Base-by-base conservation (phyloP, 345 rosid genomes). In the Hibiscus trionum region DNA sequence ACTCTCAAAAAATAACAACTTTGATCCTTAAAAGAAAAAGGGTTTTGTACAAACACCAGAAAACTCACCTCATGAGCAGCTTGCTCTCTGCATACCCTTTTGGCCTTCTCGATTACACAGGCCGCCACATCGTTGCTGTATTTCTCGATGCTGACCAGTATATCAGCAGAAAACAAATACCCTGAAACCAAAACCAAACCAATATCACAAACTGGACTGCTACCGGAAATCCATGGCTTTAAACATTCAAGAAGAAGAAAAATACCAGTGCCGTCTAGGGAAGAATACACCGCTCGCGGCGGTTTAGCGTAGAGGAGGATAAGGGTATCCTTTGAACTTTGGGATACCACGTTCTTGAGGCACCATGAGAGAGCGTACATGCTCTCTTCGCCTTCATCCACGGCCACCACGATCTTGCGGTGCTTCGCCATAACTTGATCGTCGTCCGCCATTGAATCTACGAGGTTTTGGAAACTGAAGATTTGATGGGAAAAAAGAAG, bases 341-440 rank as follows among this genome's bases (percentile, higher is more conserved):
- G 72, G 60, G 80, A 75, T 62, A 78, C 42, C 27, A 84, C 64
- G 72, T 87, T 87, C n/a, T 71, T 77, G 11, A 86, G 79, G 33
- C 83, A 86, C 94, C 94, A 89, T 0, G 83, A 62, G 17, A 89
- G 85, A 11, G 94, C 94, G 42, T 86, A 61, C 81, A 79, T 75
- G 84, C 94, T 87, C 84, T 89, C 90, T 50, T 79, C 88, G 35
- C 90, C 72, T 74, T 87, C 86, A 59, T 87, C 90, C 35, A 89
- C 85, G 3, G 88, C 90, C 75, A 86, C 88, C 60, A 86, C 64
- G 19, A 87, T 73, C 78, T 77, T 85, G 70, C 86, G 75, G 66
- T 75, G 78, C 55, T 75, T 73, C 3, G 7, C 79, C 26, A 47
- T 79, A 17, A n/a, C 74, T 2, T 27, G 63, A 12, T 75, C 73